A percentile compares a stretch with the other conserved stretches of the same genome.
Conservation (phyloP, 1,284 basidiomycete species). For the Heterobasidion occidentale region DNA sequence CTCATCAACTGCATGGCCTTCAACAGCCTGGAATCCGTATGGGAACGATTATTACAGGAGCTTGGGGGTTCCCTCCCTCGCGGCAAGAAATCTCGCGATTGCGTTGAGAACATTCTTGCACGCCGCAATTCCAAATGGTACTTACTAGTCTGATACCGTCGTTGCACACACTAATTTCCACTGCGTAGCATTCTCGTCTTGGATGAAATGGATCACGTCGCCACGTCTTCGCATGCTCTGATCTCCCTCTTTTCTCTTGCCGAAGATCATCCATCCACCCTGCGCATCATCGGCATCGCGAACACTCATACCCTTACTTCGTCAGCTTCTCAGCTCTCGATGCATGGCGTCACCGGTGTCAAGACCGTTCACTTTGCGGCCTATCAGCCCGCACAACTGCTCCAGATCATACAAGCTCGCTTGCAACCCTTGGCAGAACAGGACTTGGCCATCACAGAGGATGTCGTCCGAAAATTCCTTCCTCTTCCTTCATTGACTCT, state of each 20-base stretch:
- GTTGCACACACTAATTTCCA: slow-evolving; percentile 1
- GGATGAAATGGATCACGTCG: slow-evolving; percentile 75
- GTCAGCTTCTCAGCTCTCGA: slow-evolving; percentile 31
- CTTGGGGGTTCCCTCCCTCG: slow-evolving; percentile 28
- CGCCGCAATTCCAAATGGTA: slow-evolving; percentile 49
- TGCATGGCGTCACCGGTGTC: slow-evolving; percentile 32
- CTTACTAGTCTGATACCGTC: slow-evolving; percentile 12
- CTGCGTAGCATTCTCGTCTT: slow-evolving; percentile 58
- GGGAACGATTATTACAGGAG: slow-evolving; percentile 58
- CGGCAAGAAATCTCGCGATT: slow-evolving; percentile 24
- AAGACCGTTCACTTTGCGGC: slow-evolving; percentile 70
- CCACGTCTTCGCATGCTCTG: slow-evolving; percentile 47
- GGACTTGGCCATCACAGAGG: slow-evolving; percentile 17
- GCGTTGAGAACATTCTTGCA: slow-evolving; percentile 34
- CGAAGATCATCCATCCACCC: slow-evolving; percentile 33
- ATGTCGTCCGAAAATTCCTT: slow-evolving; percentile 44
- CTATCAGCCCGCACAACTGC: slow-evolving; percentile 61
- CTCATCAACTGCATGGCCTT: slow-evolving; percentile 76
- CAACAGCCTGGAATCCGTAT: slow-evolving; percentile 54
- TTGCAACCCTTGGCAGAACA: slow-evolving; percentile 35
- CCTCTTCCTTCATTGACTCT: slow-evolving; percentile 55
- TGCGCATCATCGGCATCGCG: slow-evolving; percentile 72
- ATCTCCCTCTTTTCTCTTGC: slow-evolving; percentile 58
- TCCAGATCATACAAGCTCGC: slow-evolving; percentile 55
- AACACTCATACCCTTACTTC: slow-evolving; percentile 77